phyloP scores from a whole-genome alignment of 2,329 filamentous ascomycete genomes.

The Fusarium goolgardi region DNA sequence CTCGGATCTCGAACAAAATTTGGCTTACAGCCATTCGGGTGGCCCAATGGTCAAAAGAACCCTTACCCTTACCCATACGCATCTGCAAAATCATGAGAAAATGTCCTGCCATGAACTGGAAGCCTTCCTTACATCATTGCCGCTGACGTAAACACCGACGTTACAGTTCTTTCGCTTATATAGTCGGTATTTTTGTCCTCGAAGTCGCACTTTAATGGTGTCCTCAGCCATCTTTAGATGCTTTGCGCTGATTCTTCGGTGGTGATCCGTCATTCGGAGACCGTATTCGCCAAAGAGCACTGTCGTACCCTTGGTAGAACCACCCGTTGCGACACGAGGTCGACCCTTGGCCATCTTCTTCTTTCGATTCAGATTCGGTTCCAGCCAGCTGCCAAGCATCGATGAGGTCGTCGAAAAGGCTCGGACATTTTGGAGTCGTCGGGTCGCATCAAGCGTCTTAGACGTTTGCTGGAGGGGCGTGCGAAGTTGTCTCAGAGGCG shows the following conservation, averaged over 20 bases:
- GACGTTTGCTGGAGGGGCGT: conserved; percentile 49
- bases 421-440: conserved; percentile 62
- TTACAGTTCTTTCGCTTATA: conserved; percentile 94
- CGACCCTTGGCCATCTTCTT: conserved; percentile 93
- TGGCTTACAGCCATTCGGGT: conserved; percentile 89
- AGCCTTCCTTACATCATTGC: conserved; percentile 77
- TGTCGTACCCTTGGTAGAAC: conserved; percentile 91
- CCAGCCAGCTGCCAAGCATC: conserved; percentile 78
- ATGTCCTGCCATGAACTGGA: conserved; percentile 6
- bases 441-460: conserved; percentile 47
- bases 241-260: conserved; percentile 86
- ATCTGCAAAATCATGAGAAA: conserved; percentile 61
- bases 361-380: conserved; percentile 79
- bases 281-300: conserved; percentile 98
- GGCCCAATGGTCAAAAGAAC: conserved; percentile 97
- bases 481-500: conserved; percentile 55
- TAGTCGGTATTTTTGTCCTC: conserved; percentile 91
- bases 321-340: conserved; percentile 87
- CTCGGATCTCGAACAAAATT: conserved; percentile 92
- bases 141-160: conserved; percentile 93
- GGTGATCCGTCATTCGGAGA: conserved; percentile 91
- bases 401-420: conserved; percentile 78
- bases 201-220: conserved; percentile 86
- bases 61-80: conserved; percentile 99
- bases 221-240: conserved; percentile 93